phyloP scores from a whole-genome alignment of 768 basidiomycete genomes.

The Pulveroboletus sp. region DNA sequence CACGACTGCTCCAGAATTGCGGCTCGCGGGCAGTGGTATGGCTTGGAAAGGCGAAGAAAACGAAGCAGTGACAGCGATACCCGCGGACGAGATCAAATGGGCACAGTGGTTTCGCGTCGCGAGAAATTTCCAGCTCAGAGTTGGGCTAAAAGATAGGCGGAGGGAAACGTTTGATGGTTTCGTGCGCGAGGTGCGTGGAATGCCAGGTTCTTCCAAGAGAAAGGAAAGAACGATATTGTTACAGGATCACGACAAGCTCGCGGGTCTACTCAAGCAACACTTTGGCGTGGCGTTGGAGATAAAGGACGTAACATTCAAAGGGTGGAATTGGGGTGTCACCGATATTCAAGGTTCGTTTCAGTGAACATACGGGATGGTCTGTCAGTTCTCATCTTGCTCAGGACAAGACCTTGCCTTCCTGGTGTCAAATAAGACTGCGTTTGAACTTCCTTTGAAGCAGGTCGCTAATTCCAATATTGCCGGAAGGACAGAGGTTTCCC shows the following conservation, averaged over 20 bases:
- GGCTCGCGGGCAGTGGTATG: conserved; percentile 86
- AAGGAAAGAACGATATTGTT: neutral
- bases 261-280: conserved; percentile 77
- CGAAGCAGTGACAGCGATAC: conserved; percentile 60
- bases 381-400: conserved; percentile 29
- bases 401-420: conserved; percentile 91
- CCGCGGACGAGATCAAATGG: conserved; percentile 78
- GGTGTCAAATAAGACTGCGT: conserved; percentile 82
- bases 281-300: conserved; percentile 84
- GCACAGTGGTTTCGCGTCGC: conserved; percentile 91
- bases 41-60: conserved; percentile 88
- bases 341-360: conserved; percentile 81
- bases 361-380: neutral
- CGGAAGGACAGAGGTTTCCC: conserved; percentile 95
- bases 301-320: conserved; percentile 85
- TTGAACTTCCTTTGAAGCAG: conserved; percentile 81
- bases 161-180: conserved; percentile 94
- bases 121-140: conserved; percentile 83
- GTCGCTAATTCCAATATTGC: conserved; percentile 98
- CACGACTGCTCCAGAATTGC: conserved; percentile 58
- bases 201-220: neutral
- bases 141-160: conserved; percentile 75
- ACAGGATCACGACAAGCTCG: conserved; percentile 90
- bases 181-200: conserved; percentile 65
- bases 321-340: conserved; percentile 98